These are phyloP conservation scores for Alternaria alternata DNA, from an alignment of 2,329 filamentous ascomycete genomes.

Conservation along the genomic window DNA sequence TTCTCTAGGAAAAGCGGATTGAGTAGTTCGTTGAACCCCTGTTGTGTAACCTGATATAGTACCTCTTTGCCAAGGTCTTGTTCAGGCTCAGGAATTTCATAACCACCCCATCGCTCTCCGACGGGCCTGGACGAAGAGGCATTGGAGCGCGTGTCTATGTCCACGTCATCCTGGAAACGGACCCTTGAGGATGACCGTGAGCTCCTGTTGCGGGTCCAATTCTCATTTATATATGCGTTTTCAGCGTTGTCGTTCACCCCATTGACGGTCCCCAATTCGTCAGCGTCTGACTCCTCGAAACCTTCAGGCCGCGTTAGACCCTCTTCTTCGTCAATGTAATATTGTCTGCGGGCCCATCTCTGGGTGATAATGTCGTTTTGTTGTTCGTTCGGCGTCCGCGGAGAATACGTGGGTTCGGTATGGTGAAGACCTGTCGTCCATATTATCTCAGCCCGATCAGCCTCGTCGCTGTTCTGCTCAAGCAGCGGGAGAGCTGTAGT, in stretches of 20 bases:
- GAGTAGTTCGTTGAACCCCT: constrained; percentile 91
- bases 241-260: constrained; percentile 15
- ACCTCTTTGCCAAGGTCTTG: constrained; percentile 86
- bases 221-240: constrained; percentile 28
- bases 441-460: constrained; percentile 28
- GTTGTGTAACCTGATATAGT: constrained; percentile 88
- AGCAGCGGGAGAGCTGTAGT: constrained; percentile 41
- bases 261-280: constrained; percentile 17
- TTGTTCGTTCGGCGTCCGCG: constrained; percentile 11
- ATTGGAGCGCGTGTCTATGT: constrained; percentile 75
- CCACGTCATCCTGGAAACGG: constrained; percentile 75
- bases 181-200: constrained; percentile 83
- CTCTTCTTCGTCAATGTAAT: constrained; percentile 87
- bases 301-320: constrained; percentile 59
- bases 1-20: constrained; percentile 83
- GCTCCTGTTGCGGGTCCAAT: constrained; percentile 28
- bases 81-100: constrained; percentile 81
- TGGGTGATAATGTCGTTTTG: constrained; percentile 61
- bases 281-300: constrained; percentile 15
- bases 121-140: constrained; percentile 74
- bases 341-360: constrained; percentile 76
- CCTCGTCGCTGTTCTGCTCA: constrained; percentile 36
- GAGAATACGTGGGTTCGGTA: constrained; percentile 4
- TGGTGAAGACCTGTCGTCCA: constrained; percentile 18
- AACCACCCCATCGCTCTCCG: constrained; percentile 76